phyloP scores from a whole-genome alignment of 257 asterid genomes.

The Orobanche coerulescens region DNA sequence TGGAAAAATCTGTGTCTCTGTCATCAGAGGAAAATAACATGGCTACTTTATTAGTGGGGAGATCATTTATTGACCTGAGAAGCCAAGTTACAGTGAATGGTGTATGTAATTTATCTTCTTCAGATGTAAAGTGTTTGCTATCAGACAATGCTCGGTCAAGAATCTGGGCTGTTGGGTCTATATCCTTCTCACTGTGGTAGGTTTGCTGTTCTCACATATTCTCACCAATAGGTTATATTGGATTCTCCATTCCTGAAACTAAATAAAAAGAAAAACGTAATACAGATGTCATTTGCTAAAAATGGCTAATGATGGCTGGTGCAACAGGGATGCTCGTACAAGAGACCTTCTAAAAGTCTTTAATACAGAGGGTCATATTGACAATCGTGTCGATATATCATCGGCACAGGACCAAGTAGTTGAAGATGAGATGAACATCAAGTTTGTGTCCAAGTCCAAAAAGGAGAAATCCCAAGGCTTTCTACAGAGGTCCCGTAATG shows the following conservation, averaged over 20 bases:
- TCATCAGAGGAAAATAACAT: conserved; percentile 75
- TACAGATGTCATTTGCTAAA: neutral
- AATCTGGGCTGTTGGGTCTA: conserved; percentile 79
- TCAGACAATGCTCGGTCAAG: conserved; percentile 58
- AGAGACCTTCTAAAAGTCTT: conserved; percentile 81
- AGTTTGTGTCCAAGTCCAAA: conserved; percentile 61
- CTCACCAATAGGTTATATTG: neutral
- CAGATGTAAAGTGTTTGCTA: conserved; percentile 70
- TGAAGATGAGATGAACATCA: conserved; percentile 73
- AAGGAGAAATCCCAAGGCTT: conserved; percentile 83
- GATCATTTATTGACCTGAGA: conserved; percentile 65
- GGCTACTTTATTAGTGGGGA: conserved; percentile 81
- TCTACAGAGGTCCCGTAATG: conserved; percentile 85
- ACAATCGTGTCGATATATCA: conserved; percentile 62
- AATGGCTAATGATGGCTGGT: conserved; percentile 5
- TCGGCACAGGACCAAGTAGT: conserved; percentile 49
- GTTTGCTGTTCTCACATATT: conserved; percentile 8
- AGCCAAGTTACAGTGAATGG: conserved; percentile 90
- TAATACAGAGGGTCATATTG: conserved; percentile 74
- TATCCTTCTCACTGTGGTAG: conserved; percentile 81
- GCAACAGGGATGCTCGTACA: conserved; percentile 84
- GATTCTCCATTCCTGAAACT: too few relatives aligned
- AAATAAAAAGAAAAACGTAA: too few relatives aligned
- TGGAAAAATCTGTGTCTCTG: conserved; percentile 70
- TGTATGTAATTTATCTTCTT: conserved; percentile 66